Evolutionary conservation across 1,284 basidiomycete species (phyloP).

Genomic region (Boletus hoseneyae): DNA sequence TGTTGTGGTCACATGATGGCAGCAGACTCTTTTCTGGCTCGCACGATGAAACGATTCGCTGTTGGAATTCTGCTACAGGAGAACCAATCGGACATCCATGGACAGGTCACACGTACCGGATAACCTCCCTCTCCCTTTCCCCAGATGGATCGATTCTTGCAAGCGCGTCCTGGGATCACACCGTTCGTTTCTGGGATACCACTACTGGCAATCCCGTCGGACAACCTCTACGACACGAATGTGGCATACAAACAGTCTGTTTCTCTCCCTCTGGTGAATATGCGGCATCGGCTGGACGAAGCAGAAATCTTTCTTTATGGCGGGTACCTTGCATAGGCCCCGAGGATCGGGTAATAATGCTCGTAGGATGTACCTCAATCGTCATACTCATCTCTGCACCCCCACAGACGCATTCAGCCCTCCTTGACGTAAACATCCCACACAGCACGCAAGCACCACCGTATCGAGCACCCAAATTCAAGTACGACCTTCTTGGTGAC

Average conservation of each 20-base stretch:
- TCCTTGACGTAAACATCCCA: too few relatives aligned
- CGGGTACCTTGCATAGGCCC: background rate
- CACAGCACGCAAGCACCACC: too few relatives aligned
- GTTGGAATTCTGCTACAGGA: slow-evolving; percentile 5
- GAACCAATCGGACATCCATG: background rate
- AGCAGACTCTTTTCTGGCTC: slow-evolving; percentile 5
- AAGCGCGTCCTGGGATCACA: slow-evolving; percentile 6
- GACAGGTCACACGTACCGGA: background rate
- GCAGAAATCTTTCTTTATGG: slow-evolving; percentile 7
- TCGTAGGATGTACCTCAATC: too few relatives aligned
- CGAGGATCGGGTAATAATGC: too few relatives aligned
- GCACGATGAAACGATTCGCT: background rate
- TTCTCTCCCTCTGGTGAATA: slow-evolving; percentile 9
- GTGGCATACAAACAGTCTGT: background rate
- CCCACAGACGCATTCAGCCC: too few relatives aligned
- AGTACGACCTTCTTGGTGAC: too few relatives aligned
- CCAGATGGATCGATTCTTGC: slow-evolving; percentile 8
- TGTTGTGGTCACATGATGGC: background rate
- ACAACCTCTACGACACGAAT: background rate
- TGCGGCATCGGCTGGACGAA: background rate
- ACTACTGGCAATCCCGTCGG: background rate
- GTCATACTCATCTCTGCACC: too few relatives aligned
- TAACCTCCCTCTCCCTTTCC: too few relatives aligned
- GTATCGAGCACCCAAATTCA: too few relatives aligned
- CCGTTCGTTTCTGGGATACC: slow-evolving; percentile 15